Evolutionary conservation across 768 basidiomycete genomes (phyloP).

Genomic region (Clitopilus hobsonii): DNA sequence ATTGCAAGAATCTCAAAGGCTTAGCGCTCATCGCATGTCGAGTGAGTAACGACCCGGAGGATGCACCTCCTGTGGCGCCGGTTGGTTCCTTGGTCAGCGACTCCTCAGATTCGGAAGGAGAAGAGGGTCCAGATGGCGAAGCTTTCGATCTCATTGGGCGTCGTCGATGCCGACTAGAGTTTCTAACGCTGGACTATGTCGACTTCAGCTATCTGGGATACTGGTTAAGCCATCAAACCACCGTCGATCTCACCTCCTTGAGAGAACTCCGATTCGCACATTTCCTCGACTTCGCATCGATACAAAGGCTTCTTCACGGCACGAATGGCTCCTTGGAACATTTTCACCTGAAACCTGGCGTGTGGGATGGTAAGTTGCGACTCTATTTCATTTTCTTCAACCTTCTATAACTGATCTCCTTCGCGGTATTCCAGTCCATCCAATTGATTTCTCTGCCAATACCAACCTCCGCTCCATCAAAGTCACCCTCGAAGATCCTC

Average conservation of each 20-base stretch:
- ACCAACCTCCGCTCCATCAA: slow-evolving; percentile 31
- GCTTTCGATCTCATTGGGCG: not conserved
- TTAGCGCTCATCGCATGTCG: slow-evolving; percentile 31
- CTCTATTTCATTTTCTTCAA: too few species aligned
- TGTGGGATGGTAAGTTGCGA: slow-evolving; percentile 30
- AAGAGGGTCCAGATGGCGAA: not conserved
- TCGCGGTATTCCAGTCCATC: slow-evolving; percentile 21
- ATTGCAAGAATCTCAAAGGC: slow-evolving; percentile 28
- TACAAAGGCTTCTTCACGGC: slow-evolving; percentile 28
- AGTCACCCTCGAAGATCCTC: slow-evolving; percentile 35
- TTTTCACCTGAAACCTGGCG: slow-evolving; percentile 39
- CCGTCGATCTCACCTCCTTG: slow-evolving; percentile 29
- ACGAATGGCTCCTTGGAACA: slow-evolving; percentile 33
- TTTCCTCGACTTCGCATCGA: slow-evolving; percentile 28
- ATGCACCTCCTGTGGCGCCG: not conserved
- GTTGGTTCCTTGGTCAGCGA: slow-evolving; percentile 1
- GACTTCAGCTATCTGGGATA: slow-evolving; percentile 29
- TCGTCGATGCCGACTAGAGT: slow-evolving; percentile 20
- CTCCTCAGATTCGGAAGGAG: not conserved
- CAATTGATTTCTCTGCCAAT: slow-evolving; percentile 31
- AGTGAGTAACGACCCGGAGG: slow-evolving; percentile 19
- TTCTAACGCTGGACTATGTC: slow-evolving; percentile 37
- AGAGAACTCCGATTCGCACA: slow-evolving; percentile 39
- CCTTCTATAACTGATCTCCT: too few species aligned
- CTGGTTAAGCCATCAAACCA: slow-evolving; percentile 28